Evolutionary conservation across 108 stramenopile genomes (phyloP), one percentile per base, ranked within the genome.

Genomic region (Conticribra weissflogii): DNA sequence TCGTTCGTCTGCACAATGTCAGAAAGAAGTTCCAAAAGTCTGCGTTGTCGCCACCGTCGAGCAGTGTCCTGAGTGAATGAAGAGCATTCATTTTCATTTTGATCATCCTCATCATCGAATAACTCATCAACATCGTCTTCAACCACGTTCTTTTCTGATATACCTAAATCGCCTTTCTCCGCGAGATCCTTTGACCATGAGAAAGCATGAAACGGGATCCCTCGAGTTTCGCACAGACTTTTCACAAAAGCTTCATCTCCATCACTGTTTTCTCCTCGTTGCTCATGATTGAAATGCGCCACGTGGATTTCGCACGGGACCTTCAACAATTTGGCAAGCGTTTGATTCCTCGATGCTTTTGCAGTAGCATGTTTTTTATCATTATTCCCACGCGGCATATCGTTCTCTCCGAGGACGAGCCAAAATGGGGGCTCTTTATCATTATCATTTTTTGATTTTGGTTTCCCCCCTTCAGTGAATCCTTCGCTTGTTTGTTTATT

Each of bases 271-370:
- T 55, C 50, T 24, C 85, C 87, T 24, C 94, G 71, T 74, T 92
- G 91, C 31, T 83, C 78, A 63, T 95, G 94, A 76, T 95, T 85
- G 73, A 93, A 95, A 71, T 95, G 94, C 50, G 88, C 86, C 16
- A 89, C 88, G 49, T 88, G 86, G 18, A 91, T n/a, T 30, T 83
- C 63, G 34, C 86, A 76, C 45, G 74, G 71, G 18, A 82, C 22
- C 45, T 27, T 27, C 16, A n/a, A n/a, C n/a, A n/a, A n/a, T n/a
- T n/a, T n/a, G n/a, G n/a, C n/a, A n/a, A n/a, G n/a, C n/a, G n/a
- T n/a, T n/a, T n/a, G n/a, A n/a, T n/a, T n/a, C n/a, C n/a, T n/a
- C n/a, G n/a, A n/a, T n/a, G n/a, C n/a, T n/a, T n/a, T n/a, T n/a
- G n/a, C n/a, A n/a, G n/a, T n/a, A n/a, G n/a, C n/a, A n/a, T n/a